These are phyloP conservation scores for Neophaeococcomyces aloes DNA, from an alignment of 2,329 filamentous ascomycete species.

Conservation along the genomic window DNA sequence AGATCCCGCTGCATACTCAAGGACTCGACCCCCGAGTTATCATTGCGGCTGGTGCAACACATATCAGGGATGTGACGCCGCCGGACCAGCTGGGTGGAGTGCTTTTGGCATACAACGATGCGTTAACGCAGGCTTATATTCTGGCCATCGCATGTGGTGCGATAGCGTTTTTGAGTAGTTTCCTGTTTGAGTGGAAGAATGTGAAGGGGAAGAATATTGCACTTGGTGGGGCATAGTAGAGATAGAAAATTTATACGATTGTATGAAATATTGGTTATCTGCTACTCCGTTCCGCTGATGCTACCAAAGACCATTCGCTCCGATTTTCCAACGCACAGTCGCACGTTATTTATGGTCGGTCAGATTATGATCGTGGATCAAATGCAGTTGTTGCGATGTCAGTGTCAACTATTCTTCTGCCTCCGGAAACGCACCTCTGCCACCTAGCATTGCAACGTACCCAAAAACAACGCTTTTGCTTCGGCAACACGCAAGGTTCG, in stretches of 20 bases:
- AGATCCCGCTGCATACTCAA: slow-evolving; percentile 38
- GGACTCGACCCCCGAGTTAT: slow-evolving; percentile 29
- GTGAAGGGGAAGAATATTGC: slow-evolving; percentile 22
- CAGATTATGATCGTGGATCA: too few species aligned
- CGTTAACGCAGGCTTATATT: slow-evolving; percentile 19
- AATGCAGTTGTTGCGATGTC: too few species aligned
- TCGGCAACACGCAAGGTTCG: too few species aligned
- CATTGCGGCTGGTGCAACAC: slow-evolving; percentile 34
- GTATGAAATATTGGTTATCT: not conserved
- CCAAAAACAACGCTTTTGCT: too few species aligned
- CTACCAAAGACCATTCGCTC: too few species aligned
- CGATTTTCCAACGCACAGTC: too few species aligned
- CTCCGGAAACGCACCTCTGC: too few species aligned
- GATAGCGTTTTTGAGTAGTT: slow-evolving; percentile 16
- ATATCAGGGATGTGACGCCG: slow-evolving; percentile 30
- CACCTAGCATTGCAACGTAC: too few species aligned
- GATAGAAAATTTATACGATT: too few species aligned
- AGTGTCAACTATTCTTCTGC: too few species aligned
- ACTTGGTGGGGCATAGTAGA: slow-evolving; percentile 16
- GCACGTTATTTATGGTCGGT: too few species aligned
- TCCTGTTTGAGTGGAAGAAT: slow-evolving; percentile 23
- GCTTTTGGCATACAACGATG: slow-evolving; percentile 27
- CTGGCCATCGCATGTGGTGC: slow-evolving; percentile 18
- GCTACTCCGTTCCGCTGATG: too few species aligned
- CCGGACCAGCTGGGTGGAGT: slow-evolving; percentile 26